These are phyloP conservation scores for Heterobasidion annosum DNA, from an alignment of 1,284 basidiomycete genomes.

Conservation along the genomic window DNA sequence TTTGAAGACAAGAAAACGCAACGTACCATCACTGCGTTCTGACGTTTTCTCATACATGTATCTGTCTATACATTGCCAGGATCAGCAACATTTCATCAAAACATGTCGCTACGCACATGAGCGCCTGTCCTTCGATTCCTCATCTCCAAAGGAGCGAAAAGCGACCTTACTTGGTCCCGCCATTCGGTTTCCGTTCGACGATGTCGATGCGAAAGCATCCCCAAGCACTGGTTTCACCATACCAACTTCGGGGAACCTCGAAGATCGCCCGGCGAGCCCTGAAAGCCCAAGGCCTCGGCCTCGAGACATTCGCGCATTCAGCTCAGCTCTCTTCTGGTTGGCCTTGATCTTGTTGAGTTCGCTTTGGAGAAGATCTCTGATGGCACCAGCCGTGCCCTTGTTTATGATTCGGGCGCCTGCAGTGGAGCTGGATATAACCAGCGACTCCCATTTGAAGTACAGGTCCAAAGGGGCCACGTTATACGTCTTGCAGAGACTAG, in stretches of 20 bases:
- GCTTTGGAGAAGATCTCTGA: slow-evolving; percentile 46
- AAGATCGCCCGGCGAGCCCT: slow-evolving; percentile 6
- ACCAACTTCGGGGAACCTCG: slow-evolving; percentile 2
- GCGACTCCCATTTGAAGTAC: slow-evolving; percentile 60
- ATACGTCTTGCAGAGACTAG: slow-evolving; percentile 57
- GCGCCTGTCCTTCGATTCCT: slow-evolving; percentile 32
- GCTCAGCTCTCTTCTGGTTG: slow-evolving; percentile 1
- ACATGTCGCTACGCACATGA: slow-evolving; percentile 30
- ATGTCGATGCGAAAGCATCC: slow-evolving; percentile 7
- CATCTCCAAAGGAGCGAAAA: slow-evolving; percentile 31
- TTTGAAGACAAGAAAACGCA: neutral
- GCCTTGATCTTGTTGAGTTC: slow-evolving; percentile 16
- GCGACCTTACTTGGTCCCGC: slow-evolving; percentile 32
- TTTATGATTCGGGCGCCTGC: slow-evolving; percentile 34
- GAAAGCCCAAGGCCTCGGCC: neutral
- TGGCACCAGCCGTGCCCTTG: slow-evolving; percentile 36
- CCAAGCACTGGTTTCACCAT: slow-evolving; percentile 19
- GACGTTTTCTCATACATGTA: slow-evolving; percentile 92
- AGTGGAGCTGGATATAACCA: slow-evolving; percentile 31
- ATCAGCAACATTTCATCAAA: neutral
- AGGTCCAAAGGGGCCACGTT: slow-evolving; percentile 46
- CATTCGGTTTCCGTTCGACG: slow-evolving; percentile 8
- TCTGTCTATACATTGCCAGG: slow-evolving; percentile 42
- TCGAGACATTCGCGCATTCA: neutral
- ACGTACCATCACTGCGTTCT: slow-evolving; percentile 71